Base-by-base conservation (phyloP, 2,329 filamentous ascomycete genomes). In the Helminthosporium solani region DNA sequence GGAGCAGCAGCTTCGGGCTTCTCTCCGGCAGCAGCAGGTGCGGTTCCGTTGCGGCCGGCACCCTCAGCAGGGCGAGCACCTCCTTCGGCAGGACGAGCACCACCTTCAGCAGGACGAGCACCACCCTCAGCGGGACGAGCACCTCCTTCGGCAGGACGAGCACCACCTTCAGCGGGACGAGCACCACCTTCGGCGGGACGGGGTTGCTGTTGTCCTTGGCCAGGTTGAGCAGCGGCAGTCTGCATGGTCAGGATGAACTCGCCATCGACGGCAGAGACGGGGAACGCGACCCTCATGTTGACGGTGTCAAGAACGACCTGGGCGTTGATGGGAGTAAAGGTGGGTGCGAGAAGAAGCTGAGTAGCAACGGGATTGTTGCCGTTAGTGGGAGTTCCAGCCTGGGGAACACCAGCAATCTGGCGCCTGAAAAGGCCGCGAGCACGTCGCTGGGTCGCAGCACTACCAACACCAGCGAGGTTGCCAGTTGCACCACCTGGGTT, bases 221-320 rank as follows among this genome's bases (percentile, higher is more conserved):
- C 49, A 7, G 53, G 41, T 15, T 53, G 50, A 31, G 53, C 50
- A 23, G 52, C 43, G 14, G 39, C 47, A 9, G 52, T 52, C 39
- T 60, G 50, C 61, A 70, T 67, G 14, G 60, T 60, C 28, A 70
- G 56, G 40, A 70, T 69, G 56, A 53, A 70, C 45, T 70, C 67
- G 41, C 67, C 67, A 42, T 70, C 66, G 12, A 70, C 43, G 41
- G 66, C 63, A 45, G 56, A 45, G 41, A 70, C 66, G 1, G 67
- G 67, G 31, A 70, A 54, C 16, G 67, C 67, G 35, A 69, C 62
- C 25, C 67, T 64, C 59, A 65, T 63, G 49, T 70, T 70, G 25
- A 60, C 44, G 36, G 61, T 60, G 35, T 70, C 67, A 28, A 70
- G 58, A 21, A 69, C 60, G 7, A 66, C 59, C 20, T 67, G 51